Conservation (phyloP, 2,329 filamentous ascomycete genomes). For the Xylaria sp. region DNA sequence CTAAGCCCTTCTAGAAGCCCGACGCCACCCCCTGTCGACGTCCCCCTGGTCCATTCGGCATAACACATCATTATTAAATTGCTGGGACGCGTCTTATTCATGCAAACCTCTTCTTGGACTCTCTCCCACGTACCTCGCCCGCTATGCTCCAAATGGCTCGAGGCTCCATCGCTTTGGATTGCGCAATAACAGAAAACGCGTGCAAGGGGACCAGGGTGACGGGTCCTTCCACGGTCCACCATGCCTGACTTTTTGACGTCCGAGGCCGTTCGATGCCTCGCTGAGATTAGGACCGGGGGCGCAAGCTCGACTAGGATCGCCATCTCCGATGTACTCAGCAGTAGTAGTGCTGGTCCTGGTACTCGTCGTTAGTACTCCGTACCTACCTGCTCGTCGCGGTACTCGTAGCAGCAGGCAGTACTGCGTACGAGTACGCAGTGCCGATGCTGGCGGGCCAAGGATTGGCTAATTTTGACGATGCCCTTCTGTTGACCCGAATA, state of each 20-base stretch:
- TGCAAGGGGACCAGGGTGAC: constrained; percentile 18
- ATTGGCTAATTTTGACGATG: constrained; percentile 9
- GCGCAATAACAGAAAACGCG: constrained; percentile 36
- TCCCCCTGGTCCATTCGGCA: constrained; percentile 33
- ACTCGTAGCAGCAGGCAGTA: no score
- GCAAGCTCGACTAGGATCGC: constrained; percentile 17
- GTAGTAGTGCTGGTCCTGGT: no score
- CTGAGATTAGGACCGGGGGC: constrained; percentile 9
- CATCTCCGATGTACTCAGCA: constrained; percentile 11
- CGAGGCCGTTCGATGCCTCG: constrained; percentile 9
- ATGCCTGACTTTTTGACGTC: constrained; percentile 8
- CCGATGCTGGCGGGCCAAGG: not conserved
- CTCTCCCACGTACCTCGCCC: constrained; percentile 2
- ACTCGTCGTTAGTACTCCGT: no score
- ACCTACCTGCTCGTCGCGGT: no score
- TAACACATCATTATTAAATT: constrained; percentile 47
- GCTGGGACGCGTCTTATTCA: constrained; percentile 43
- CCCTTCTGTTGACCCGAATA: constrained; percentile 3
- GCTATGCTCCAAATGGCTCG: constrained; percentile 25
- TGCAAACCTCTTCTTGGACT: constrained; percentile 34
- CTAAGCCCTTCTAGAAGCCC: constrained; percentile 18
- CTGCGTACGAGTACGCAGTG: not conserved
- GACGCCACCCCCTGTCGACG: constrained; percentile 13
- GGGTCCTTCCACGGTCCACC: constrained; percentile 17
- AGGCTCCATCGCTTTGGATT: constrained; percentile 34